phyloP scores from a whole-genome alignment of 257 asterid species.

The Verbascum thapsus region DNA sequence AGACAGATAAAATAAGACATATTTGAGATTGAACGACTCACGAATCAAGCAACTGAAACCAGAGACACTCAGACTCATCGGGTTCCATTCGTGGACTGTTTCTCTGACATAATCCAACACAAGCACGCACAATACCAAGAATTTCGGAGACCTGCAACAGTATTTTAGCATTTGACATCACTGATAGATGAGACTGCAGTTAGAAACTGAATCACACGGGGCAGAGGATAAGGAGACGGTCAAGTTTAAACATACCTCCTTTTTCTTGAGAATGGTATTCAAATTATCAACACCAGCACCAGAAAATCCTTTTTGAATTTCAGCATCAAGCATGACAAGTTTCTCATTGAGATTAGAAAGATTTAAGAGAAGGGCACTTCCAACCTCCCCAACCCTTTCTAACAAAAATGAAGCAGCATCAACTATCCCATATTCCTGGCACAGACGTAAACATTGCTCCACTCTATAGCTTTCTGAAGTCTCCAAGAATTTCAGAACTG shows the following conservation, averaged over 20 bases:
- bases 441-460: conserved; percentile 81
- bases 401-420: conserved; percentile 96
- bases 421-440: conserved; percentile 82
- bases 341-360: conserved; percentile 73
- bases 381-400: conserved; percentile 97
- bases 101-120: conserved; percentile 88
- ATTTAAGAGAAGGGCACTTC: conserved; percentile 78
- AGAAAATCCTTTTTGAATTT: conserved; percentile 49
- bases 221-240: conserved; percentile 29
- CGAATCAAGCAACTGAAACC: conserved; percentile 97
- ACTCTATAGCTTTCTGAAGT: conserved; percentile 94
- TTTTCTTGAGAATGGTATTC: conserved; percentile 42
- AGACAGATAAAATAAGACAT: conserved; percentile 27
- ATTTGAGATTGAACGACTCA: conserved; percentile 14
- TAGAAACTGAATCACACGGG: conserved; percentile 20
- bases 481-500: conserved; percentile 94
- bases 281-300: conserved; percentile 41
- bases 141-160: conserved; percentile 78
- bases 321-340: conserved; percentile 62
- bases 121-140: conserved; percentile 72
- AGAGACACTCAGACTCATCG: conserved; percentile 86
- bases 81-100: conserved; percentile 87
- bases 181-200: conserved; percentile 24
- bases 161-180: conserved; percentile 26
- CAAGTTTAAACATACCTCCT: conserved; percentile 54